Conservation (phyloP, 2,329 filamentous ascomycete genomes). For the Knufia fluminis region DNA sequence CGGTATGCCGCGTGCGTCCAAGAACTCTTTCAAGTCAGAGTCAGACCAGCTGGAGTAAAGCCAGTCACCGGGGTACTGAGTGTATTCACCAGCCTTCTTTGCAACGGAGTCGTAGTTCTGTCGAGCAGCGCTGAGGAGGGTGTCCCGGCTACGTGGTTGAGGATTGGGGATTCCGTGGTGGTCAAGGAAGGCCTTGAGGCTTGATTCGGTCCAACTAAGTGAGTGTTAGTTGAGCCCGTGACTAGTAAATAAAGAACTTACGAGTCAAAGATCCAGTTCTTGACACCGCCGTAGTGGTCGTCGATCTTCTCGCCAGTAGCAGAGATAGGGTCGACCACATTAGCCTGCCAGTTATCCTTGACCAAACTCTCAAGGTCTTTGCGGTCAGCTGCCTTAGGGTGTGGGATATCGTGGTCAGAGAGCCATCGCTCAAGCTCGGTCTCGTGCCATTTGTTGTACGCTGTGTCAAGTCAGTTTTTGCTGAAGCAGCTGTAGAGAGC, state of each 20-base stretch:
- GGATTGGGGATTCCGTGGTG: constrained; percentile 80
- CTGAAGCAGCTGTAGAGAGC: not conserved
- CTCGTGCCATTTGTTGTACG: constrained; percentile 98
- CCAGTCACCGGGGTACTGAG: constrained; percentile 90
- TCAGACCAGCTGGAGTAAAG: constrained; percentile 85
- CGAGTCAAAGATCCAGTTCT: constrained; percentile 87
- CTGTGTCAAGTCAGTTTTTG: constrained; percentile 39
- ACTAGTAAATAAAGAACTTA: constrained; percentile 32
- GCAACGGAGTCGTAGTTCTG: constrained; percentile 72
- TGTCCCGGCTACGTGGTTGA: constrained; percentile 77
- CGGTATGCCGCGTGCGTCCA: constrained; percentile 71
- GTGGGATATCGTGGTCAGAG: constrained; percentile 80
- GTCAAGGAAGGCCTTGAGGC: constrained; percentile 88
- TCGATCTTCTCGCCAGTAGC: constrained; percentile 67
- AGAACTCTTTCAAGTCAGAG: constrained; percentile 87
- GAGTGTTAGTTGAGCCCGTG: constrained; percentile 28
- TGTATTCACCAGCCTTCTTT: constrained; percentile 65
- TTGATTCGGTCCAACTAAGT: constrained; percentile 76
- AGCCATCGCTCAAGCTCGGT: constrained; percentile 97
- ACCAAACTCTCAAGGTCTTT: constrained; percentile 91
- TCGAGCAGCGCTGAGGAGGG: constrained; percentile 66
- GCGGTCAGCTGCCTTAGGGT: constrained; percentile 81
- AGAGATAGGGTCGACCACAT: constrained; percentile 65
- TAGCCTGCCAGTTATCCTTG: constrained; percentile 76
- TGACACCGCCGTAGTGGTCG: constrained; percentile 60